phyloP scores from a whole-genome alignment of 2,329 filamentous ascomycete genomes.

The Fusarium equiseti region DNA sequence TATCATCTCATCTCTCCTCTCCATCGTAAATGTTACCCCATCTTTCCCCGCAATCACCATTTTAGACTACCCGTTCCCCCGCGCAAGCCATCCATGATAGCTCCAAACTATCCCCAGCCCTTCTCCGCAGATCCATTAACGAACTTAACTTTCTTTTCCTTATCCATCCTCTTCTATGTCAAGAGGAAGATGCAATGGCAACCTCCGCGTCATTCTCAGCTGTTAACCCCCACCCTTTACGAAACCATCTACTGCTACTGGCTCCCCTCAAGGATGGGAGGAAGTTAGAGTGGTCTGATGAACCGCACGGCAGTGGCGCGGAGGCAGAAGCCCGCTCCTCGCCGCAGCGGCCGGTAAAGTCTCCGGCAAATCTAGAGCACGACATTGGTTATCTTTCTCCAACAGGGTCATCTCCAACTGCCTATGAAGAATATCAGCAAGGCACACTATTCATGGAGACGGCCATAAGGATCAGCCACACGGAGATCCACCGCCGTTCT shows the following conservation, averaged over 20 bases:
- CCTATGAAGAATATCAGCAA: neutral
- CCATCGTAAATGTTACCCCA: constrained; percentile 25
- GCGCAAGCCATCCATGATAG: constrained; percentile 28
- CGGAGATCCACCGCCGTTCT: constrained; percentile 18
- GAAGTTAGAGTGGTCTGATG: constrained; percentile 26
- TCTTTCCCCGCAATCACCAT: constrained; percentile 41
- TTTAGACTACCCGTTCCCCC: constrained; percentile 40
- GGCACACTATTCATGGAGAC: neutral
- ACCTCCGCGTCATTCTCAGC: constrained; percentile 19
- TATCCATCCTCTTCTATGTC: neutral
- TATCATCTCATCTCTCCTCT: neutral
- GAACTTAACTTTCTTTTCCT: neutral
- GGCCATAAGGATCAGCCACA: neutral
- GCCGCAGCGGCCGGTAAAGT: constrained; percentile 15
- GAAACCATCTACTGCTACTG: constrained; percentile 5
- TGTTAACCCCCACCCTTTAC: neutral
- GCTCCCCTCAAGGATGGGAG: neutral
- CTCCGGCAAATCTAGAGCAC: neutral
- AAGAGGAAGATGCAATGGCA: neutral
- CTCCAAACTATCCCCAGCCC: neutral
- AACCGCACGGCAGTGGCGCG: constrained; percentile 6
- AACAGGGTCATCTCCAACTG: neutral
- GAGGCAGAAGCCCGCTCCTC: constrained; percentile 35
- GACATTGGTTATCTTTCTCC: neutral
- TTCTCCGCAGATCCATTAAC: constrained; percentile 19